Base-by-base conservation (phyloP, 257 asterid species). In the Lycium ferocissimum region DNA sequence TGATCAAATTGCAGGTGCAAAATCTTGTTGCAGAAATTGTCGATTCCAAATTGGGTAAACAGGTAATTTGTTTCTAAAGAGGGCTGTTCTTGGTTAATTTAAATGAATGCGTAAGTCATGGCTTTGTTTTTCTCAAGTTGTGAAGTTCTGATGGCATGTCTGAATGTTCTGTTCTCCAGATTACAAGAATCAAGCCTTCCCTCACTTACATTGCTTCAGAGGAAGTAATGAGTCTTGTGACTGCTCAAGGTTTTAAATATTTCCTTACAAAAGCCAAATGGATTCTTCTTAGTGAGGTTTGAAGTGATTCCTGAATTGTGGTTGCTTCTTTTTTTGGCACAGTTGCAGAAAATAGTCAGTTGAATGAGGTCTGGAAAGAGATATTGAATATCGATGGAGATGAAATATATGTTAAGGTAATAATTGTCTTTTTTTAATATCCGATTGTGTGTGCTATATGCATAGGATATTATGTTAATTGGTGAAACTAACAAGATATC, bases 151-250 rank as follows among this genome's bases (percentile, higher is more conserved):
- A 45, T n/a, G 81, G 61, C 63, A 12, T 75, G 37, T 51, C 5
- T 67, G 84, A 45, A 61, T 81, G 81, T 81, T 76, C 26, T 73
- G 84, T 63, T n/a, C 35, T 35, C 67, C 92, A 96, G 99, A 92
- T 95, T 87, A 86, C 95, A 58, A 88, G 94, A 90, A 94, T 94
- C 91, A 94, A 91, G 90, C 98, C 98, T 43, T 88, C 96, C 26
- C 97, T 97, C 89, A 92, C 98, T 22, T 94, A 93, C 76, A 89
- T 97, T 89, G 98, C 98, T 40, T 89, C 98, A 10, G 99, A 93
- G 91, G 96, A 97, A 95, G 90, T 95, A 85, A 97, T 97, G 99
- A 96, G 99, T 90, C 98, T 97, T 5, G 98, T 97, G 59, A 95
- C 98, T 84, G 99, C 98, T 88, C 98, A 97, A 91, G 98, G 99